Conservation (phyloP, 208 protist genomes). For the Trypanosoma vivax region DNA sequence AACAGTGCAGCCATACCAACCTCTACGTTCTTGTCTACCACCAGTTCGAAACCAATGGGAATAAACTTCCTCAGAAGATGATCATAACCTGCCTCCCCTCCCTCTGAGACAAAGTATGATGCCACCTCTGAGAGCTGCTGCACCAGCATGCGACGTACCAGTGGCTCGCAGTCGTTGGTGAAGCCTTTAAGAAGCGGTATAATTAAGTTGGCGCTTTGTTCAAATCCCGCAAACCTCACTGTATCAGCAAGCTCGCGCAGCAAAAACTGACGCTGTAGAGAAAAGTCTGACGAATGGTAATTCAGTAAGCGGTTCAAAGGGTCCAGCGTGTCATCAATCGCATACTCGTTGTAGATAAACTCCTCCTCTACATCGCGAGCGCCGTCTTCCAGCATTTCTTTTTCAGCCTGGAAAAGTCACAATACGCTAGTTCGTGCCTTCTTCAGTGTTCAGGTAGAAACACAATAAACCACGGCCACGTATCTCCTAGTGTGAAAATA, state of each 20-base stretch:
- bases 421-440: too few species aligned
- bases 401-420: too few species aligned
- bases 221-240: slow-evolving; percentile 72
- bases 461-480: too few species aligned
- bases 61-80: slow-evolving; percentile 80
- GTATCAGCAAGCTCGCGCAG: slow-evolving; percentile 84
- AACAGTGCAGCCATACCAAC: slow-evolving; percentile 82
- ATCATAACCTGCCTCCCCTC: slow-evolving; percentile 76
- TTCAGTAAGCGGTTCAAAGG: slow-evolving; percentile 73
- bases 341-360: slow-evolving; percentile 91
- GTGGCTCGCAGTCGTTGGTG: slow-evolving; percentile 83
- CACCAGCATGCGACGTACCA: slow-evolving; percentile 87
- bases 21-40: slow-evolving; percentile 93
- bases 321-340: slow-evolving; percentile 91
- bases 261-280: slow-evolving; percentile 81
- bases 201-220: slow-evolving; percentile 64
- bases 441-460: too few species aligned
- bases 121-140: slow-evolving; percentile 83
- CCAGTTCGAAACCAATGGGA: slow-evolving; percentile 89
- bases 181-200: slow-evolving; percentile 86
- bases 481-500: too few species aligned
- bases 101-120: slow-evolving; percentile 65
- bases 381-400: slow-evolving; percentile 54
- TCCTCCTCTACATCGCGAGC: slow-evolving; percentile 73
- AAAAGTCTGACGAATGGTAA: slow-evolving; percentile 89